These are phyloP conservation scores for Rhizopus delemar DNA, from an alignment of 371 early-diverging fungal species.

Conservation along the genomic window DNA sequence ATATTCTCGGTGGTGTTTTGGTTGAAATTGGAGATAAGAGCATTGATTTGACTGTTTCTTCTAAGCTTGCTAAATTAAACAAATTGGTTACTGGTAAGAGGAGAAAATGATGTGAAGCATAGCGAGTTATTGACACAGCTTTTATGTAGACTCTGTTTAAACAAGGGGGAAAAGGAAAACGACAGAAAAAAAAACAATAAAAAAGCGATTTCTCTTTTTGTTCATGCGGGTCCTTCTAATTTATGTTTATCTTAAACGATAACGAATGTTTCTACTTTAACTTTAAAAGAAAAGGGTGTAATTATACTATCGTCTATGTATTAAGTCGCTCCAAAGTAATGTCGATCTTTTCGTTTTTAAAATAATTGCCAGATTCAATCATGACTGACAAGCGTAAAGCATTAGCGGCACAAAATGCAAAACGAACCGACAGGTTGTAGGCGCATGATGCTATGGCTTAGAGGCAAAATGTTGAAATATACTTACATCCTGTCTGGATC, in stretches of 20 bases:
- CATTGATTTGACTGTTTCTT: conserved; percentile 94
- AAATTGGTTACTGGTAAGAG: conserved; percentile 73
- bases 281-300: background rate
- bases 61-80: conserved; percentile 94
- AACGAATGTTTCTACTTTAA: no score
- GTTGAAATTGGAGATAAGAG: conserved; percentile 97
- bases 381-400: no score
- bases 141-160: conserved; percentile 24
- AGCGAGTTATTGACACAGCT: background rate
- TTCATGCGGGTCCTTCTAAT: background rate
- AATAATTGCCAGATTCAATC: no score
- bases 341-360: no score
- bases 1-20: conserved; percentile 93
- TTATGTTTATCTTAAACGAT: no score
- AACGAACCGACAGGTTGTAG: no score
- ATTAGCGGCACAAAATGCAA: no score
- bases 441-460: no score
- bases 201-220: conserved; percentile 2
- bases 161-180: conserved; percentile 1
- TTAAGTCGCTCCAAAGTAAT: no score
- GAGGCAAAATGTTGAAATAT: no score
- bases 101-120: background rate
- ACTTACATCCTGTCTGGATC: no score
- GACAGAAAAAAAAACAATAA: conserved; percentile 4
- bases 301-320: no score